A percentile compares a stretch with the other conserved stretches of the same genome.
These are phyloP conservation scores for Amanita brunnescens DNA, from an alignment of 768 basidiomycete genomes.

Conservation along the genomic window DNA sequence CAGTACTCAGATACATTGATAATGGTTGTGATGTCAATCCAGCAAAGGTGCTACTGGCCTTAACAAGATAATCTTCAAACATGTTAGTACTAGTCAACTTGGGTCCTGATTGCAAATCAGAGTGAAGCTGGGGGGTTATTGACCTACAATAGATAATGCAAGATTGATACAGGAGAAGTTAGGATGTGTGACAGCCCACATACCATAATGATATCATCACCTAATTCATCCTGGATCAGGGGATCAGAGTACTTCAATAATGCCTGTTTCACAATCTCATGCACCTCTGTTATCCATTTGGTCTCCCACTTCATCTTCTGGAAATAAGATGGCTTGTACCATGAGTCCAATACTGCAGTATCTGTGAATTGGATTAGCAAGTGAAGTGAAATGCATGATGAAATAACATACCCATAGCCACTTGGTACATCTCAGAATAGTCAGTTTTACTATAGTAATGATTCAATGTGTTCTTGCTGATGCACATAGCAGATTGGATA, in stretches of 20 bases:
- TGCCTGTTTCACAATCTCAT: background rate
- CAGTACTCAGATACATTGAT: background rate
- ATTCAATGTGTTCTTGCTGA: too few relatives aligned
- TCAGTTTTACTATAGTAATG: too few relatives aligned
- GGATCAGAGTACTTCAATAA: background rate
- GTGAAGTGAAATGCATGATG: background rate
- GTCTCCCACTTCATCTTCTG: slow-evolving; percentile 15
- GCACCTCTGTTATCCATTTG: slow-evolving; percentile 16
- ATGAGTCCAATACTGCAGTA: slow-evolving; percentile 23
- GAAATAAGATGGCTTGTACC: slow-evolving; percentile 25
- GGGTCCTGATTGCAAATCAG: too few relatives aligned
- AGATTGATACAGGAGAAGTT: too few relatives aligned
- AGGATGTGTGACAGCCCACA: too few relatives aligned
- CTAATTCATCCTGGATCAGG: too few relatives aligned
- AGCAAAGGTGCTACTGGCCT: background rate
- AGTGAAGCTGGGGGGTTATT: too few relatives aligned
- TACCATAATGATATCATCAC: too few relatives aligned
- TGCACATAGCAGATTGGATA: too few relatives aligned
- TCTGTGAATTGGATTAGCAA: background rate
- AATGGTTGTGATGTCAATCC: background rate
- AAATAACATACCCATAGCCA: background rate
- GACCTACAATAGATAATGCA: too few relatives aligned
- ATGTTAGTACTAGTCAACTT: too few relatives aligned
- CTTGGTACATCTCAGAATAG: too few relatives aligned
- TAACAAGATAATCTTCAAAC: background rate